These are phyloP conservation scores for Hygrocybe punicea DNA, from an alignment of 768 basidiomycete genomes.

Conservation along the genomic window DNA sequence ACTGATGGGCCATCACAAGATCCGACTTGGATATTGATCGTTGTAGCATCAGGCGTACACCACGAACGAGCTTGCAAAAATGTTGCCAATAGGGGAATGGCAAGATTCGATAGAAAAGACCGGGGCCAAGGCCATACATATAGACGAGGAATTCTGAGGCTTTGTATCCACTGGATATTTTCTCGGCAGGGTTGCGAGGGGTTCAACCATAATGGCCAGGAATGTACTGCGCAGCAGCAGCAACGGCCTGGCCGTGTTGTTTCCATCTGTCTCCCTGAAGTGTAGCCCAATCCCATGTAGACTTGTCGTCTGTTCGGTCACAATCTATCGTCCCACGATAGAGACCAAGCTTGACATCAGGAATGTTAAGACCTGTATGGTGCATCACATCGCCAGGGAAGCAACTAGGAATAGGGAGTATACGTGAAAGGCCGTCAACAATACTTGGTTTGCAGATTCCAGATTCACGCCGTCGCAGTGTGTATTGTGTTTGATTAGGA, in stretches of 20 bases:
- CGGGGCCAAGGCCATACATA: no score
- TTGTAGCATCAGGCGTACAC: no score
- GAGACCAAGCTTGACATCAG: constrained; percentile 36
- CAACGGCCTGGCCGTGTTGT: constrained; percentile 28
- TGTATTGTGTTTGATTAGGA: background rate
- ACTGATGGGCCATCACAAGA: no score
- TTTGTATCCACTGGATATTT: no score
- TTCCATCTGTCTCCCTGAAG: constrained; percentile 21
- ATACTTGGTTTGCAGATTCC: constrained; percentile 36
- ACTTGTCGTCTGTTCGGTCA: constrained; percentile 17
- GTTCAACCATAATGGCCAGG: constrained; percentile 34
- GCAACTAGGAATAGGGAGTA: constrained; percentile 24
- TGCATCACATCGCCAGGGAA: constrained; percentile 47
- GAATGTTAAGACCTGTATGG: constrained; percentile 32
- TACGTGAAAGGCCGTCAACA: constrained; percentile 14
- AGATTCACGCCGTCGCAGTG: constrained; percentile 11
- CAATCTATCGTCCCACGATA: constrained; percentile 31
- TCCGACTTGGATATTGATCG: no score
- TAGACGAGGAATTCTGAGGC: no score
- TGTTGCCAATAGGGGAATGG: no score
- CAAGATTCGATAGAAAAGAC: no score
- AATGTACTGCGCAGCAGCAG: constrained; percentile 17
- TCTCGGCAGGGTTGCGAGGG: no score
- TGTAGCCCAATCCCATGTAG: constrained; percentile 23
- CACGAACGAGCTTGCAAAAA: no score